Evolutionary conservation across 2,329 filamentous ascomycete genomes (phyloP).

Genomic region (Aspergillus sp.): DNA sequence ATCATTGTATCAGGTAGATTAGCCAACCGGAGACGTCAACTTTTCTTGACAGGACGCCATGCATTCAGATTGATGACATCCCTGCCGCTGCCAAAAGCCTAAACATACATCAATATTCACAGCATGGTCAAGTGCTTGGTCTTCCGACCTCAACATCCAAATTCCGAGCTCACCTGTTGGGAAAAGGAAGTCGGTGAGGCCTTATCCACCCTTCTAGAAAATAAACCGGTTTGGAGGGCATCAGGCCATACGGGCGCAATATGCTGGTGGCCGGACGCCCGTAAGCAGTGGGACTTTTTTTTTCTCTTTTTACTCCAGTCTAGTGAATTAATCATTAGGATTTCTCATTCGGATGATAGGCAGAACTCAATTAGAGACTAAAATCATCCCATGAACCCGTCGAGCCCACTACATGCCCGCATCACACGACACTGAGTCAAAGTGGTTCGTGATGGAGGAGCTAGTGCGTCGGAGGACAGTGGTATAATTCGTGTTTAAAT

Average conservation of each 20-base stretch:
- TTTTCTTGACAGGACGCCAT: background rate
- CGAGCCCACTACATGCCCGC: background rate
- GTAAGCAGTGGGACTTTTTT: background rate
- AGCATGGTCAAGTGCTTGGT: background rate
- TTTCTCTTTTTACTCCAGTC: too few relatives aligned
- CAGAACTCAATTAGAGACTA: background rate
- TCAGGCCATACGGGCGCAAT: background rate
- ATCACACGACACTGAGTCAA: background rate
- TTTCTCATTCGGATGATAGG: background rate
- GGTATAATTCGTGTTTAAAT: too few relatives aligned
- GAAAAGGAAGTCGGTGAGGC: background rate
- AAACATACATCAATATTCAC: background rate
- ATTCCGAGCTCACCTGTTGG: too few relatives aligned
- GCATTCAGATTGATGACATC: background rate
- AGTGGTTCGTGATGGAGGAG: background rate
- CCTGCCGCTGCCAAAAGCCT: background rate
- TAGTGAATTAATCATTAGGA: background rate
- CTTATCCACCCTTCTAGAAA: background rate
- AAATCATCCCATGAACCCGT: background rate
- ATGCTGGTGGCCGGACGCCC: background rate
- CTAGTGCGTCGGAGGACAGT: too few relatives aligned
- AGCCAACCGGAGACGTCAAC: background rate
- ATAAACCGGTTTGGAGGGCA: background rate
- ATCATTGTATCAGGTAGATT: slow-evolving; percentile 6
- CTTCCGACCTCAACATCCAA: background rate